Base-by-base conservation (phyloP, 805 yeast genomes). In the Candida boidinii region DNA sequence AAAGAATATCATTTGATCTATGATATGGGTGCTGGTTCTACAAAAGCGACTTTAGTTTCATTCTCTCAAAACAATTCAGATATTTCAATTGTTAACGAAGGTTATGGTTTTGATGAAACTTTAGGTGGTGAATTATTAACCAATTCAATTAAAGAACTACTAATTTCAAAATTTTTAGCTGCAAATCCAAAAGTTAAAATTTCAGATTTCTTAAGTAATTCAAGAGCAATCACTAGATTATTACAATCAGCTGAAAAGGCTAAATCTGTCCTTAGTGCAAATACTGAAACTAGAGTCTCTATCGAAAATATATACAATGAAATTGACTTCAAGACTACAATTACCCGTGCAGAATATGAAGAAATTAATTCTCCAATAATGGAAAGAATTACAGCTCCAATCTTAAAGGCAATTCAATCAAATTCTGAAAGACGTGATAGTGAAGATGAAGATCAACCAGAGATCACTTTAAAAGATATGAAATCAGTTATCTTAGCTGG, bases 1-100 rank as follows among this genome's bases (percentile, higher is more conserved):
- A 69, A 65, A 35, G 74, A 73, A 44, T 68, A 75, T 47, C 83
- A 83, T 50, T 51, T 86, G 31, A 70, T 92, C 23, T 86, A 79
- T 51, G 98, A 92, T 54, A 73, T 83, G 72, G 98, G 98, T 29
- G 90, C 95, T 5, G 94, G 94, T 2, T 79, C 94, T 1, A 82
- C 94, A 0, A 74, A 79, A 35, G 94, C 95, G 2, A 82, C 97
- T 0, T 60, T 92, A n/a, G 73, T 87, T 31, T 75, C 88, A 1
- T 65, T 79, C 40, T 54, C 58, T 13, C 71, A 72, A 16, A 53
- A 56, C 14, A 54, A 51, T 29, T 62, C 62, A 17, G 62, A 63
- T 22, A 43, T 67, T 10, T 49, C 51, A 7, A 60, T 87, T 24
- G 80, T 75, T 24, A 69, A 85, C 18, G 81, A 77, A 49, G 87